Base-by-base conservation (phyloP, 305 asterid genomes). In the Fraxinus angustifolia region DNA sequence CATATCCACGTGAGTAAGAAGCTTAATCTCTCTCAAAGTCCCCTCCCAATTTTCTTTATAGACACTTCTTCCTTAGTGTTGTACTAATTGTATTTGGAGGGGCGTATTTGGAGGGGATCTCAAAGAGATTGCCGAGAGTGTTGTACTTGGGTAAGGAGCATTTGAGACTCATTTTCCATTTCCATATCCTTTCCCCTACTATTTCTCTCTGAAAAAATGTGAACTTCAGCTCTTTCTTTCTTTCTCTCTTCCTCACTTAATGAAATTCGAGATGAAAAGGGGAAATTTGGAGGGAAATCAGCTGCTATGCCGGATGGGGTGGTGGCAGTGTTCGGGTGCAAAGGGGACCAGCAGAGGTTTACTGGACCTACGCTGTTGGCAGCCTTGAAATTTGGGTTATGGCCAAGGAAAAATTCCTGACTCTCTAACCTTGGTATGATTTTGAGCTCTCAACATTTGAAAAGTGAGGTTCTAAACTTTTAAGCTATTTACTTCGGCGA, bases 1-100 rank as follows among this genome's bases (percentile, higher is more conserved):
- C 98, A 80, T 94, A 97, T 92, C 98, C 98, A 94, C 90, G 83
- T 94, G 98, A 21, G 92, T 88, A n/a, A 93, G 94, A 81, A 94
- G 95, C 2, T 33, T 33, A 33, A 28, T 28, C 31, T 28, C 97
- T 8, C 96, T 91, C 83, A 94, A 87, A 19, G 98, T 94, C 84
- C 97, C 82, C 89, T 93, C 35, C 95, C 97, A 60, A 93, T 94
- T 81, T 93, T 88, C 97, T 94, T 91, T 80, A 93, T 93, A 65
- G 98, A 97, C 76, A 94, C 94, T 78, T 89, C 90, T 77, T 92
- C 97, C 86, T 85, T 89, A 2, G 96, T 92, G 11, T 1, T 45
- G n/a, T 11, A 45, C 2, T 23, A 23, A 45, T 45, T 3, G 16
- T 42, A 11, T 42, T 28, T 1, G 31, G 31, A 75, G 97, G 97